Evolutionary conservation across 2,329 filamentous ascomycete genomes (phyloP).

Genomic region (Tympanopsis confertula): DNA sequence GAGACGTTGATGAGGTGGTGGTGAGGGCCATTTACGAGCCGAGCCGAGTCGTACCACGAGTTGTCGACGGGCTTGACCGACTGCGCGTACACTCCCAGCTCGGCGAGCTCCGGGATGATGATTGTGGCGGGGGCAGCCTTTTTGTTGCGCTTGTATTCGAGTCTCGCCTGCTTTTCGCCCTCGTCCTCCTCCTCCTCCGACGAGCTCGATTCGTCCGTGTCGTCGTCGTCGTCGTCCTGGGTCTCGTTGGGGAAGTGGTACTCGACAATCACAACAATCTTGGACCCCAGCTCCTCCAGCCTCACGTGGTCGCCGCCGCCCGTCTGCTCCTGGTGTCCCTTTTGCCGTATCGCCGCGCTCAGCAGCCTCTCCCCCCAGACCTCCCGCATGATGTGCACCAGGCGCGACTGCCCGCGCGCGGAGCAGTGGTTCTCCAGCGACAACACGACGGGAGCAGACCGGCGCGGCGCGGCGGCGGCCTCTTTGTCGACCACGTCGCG

Average conservation of each 20-base stretch:
- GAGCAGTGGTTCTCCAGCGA: constrained; percentile 60
- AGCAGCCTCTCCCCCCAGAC: constrained; percentile 49
- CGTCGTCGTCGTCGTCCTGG: constrained; percentile 22
- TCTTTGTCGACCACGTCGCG: constrained; percentile 50
- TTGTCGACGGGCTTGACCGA: constrained; percentile 56
- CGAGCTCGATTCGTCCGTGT: constrained; percentile 25
- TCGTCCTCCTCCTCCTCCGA: constrained; percentile 29
- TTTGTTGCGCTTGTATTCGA: constrained; percentile 41
- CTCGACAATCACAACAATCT: constrained; percentile 58
- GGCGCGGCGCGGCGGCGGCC: constrained; percentile 26
- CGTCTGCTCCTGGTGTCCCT: constrained; percentile 41
- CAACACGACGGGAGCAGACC: constrained; percentile 45
- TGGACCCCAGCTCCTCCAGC: constrained; percentile 45
- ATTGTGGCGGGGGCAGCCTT: constrained; percentile 29
- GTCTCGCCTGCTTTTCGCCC: constrained; percentile 30
- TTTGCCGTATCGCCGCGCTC: constrained; percentile 40
- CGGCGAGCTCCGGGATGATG: constrained; percentile 54
- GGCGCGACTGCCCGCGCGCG: constrained; percentile 42
- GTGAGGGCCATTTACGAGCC: constrained; percentile 36
- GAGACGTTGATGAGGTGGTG: constrained; percentile 62
- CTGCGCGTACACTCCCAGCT: constrained; percentile 58
- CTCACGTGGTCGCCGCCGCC: constrained; percentile 39
- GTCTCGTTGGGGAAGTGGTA: constrained; percentile 45
- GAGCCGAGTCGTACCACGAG: constrained; percentile 46
- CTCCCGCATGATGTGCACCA: constrained; percentile 55